Percentiles rank a stretch among this genome's conserved stretches.
phyloP scores from a whole-genome alignment of 2,329 filamentous ascomycete genomes.

The Volutella citrinella region DNA sequence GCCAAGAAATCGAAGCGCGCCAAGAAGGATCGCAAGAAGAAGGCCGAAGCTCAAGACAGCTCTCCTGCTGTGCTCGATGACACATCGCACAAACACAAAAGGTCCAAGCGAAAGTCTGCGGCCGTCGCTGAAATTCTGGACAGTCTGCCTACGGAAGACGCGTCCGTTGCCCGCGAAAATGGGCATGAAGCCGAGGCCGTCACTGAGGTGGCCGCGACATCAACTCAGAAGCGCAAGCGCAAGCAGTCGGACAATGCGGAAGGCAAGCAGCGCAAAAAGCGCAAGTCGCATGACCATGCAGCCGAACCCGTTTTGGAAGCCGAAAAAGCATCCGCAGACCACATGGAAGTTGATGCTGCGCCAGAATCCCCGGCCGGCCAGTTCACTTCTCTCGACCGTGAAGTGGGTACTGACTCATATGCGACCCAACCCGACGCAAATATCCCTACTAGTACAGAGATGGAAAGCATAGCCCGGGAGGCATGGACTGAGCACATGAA shows the following conservation, averaged over 20 bases:
- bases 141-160: slow-evolving; percentile 12
- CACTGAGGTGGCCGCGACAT: slow-evolving; percentile 16
- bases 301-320: too few species aligned
- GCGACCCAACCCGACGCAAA: slow-evolving; percentile 4
- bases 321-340: slow-evolving; percentile 15
- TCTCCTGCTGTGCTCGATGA: slow-evolving; percentile 14
- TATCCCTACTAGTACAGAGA: slow-evolving; percentile 13
- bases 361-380: slow-evolving; percentile 9
- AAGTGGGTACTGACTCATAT: slow-evolving; percentile 10
- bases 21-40: slow-evolving; percentile 30
- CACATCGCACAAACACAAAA: slow-evolving; percentile 22
- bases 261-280: slow-evolving; percentile 33
- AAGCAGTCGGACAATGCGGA: slow-evolving; percentile 28
- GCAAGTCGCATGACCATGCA: slow-evolving; percentile 21
- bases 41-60: slow-evolving; percentile 14
- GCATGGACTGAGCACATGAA: slow-evolving; percentile 34
- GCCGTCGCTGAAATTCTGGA: slow-evolving; percentile 17
- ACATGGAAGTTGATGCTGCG: slow-evolving; percentile 22
- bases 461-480: slow-evolving; percentile 31
- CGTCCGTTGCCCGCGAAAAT: slow-evolving; percentile 7
- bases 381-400: slow-evolving; percentile 6
- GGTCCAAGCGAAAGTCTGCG: slow-evolving; percentile 24
- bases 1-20: slow-evolving; percentile 29
- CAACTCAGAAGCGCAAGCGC: slow-evolving; percentile 31
- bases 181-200: slow-evolving; percentile 11